Evolutionary conservation across 2,329 filamentous ascomycete species (phyloP).

Genomic region (Colletotrichum paranaense): DNA sequence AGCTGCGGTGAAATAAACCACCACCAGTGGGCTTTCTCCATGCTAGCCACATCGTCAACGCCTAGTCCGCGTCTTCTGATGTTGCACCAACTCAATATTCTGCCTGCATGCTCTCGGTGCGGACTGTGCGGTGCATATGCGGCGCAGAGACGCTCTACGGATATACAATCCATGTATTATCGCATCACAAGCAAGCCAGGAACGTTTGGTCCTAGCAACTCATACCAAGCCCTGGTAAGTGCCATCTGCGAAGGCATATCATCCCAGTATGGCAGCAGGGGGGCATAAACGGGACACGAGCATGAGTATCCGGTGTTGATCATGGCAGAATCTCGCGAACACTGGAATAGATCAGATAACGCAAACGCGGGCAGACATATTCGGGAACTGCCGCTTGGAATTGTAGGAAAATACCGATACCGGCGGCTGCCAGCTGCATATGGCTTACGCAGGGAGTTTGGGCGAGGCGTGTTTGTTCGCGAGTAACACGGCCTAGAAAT

Average conservation of each 20-base stretch:
- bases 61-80: neutral
- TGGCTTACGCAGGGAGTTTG: neutral
- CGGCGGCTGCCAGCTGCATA: neutral
- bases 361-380: neutral
- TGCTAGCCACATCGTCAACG: too few relatives aligned
- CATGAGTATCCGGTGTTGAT: neutral
- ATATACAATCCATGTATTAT: neutral
- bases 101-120: neutral
- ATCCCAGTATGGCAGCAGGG: neutral
- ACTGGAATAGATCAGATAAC: neutral
- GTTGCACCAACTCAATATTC: neutral
- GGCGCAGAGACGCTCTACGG: neutral
- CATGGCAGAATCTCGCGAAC: neutral
- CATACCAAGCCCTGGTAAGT: neutral
- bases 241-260: neutral
- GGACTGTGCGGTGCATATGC: neutral
- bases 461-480: neutral
- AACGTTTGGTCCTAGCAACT: neutral
- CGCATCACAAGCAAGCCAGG: neutral
- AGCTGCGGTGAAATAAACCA: constrained; percentile 61
- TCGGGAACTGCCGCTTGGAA: constrained; percentile 1
- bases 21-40: too few relatives aligned
- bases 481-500: neutral
- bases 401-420: neutral
- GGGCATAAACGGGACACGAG: neutral